Percentiles rank a stretch among this genome's conserved stretches.
Conservation (phyloP, 2,329 filamentous ascomycete genomes). For the Penicillium griseofulvum region DNA sequence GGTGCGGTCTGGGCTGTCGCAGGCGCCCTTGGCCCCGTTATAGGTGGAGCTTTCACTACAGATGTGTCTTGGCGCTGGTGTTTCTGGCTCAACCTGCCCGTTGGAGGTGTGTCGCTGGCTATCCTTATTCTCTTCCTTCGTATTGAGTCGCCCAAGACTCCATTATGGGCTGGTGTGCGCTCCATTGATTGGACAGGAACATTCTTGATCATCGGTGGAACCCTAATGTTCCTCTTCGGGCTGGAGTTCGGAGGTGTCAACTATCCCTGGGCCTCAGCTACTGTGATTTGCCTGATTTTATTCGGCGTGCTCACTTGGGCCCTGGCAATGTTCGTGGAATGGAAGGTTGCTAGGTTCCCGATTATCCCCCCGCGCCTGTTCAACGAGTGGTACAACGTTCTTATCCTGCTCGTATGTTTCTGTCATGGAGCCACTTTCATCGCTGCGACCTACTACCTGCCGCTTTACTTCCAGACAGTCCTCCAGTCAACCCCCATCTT, state of each 20-base stretch:
- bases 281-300: constrained; percentile 72
- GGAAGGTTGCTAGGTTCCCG: constrained; percentile 70
- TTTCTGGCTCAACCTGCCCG: constrained; percentile 61
- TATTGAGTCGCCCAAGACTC: constrained; percentile 60
- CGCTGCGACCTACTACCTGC: constrained; percentile 73
- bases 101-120: constrained; percentile 58
- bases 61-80: constrained; percentile 61
- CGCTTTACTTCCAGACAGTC: constrained; percentile 79
- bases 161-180: constrained; percentile 56
- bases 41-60: constrained; percentile 62
- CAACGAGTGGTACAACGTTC: constrained; percentile 61
- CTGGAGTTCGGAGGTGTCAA: constrained; percentile 78
- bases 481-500: constrained; percentile 66
- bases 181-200: constrained; percentile 65
- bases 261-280: constrained; percentile 71
- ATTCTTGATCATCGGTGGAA: constrained; percentile 68
- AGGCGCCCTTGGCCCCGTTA: constrained; percentile 57
- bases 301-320: constrained; percentile 64
- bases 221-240: constrained; percentile 81
- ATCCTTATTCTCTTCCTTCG: constrained; percentile 61
- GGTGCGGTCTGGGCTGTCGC: constrained; percentile 63
- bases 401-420: constrained; percentile 65
- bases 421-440: constrained; percentile 77
- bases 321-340: constrained; percentile 71
- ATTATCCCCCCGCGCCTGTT: constrained; percentile 76